Base-by-base conservation (phyloP, 2,329 filamentous ascomycete species). In the Colletotrichum nymphaeae region DNA sequence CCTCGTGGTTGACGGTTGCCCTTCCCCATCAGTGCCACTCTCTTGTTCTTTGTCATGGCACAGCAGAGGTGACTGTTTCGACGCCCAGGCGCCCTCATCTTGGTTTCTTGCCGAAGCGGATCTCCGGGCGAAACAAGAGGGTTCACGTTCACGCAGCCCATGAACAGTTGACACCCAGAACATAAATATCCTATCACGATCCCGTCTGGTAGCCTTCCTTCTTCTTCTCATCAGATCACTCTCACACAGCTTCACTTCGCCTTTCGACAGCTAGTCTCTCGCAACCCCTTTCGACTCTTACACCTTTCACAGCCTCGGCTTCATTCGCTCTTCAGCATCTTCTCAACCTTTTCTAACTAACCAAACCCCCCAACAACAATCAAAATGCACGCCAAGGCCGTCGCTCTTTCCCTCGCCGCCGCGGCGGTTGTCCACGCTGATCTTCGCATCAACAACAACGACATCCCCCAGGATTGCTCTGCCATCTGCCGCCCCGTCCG, bases 401-500 rank as follows among this genome's bases (percentile, higher is more conserved):
- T 78, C 67, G 77, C 77, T 64, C 63, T 82, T 56, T 76, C 78
- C 22, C 75, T 82, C 16, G 77, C 78, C 58, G 58, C 80, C 32
- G 77, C 79, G 63, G 78, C 80, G 46, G 67, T 79, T 58, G 81
- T 77, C 59, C 77, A 74, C 58, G 82, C 83, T 59, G 80, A 81
- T 67, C 72, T 84, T 55, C 77, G 77, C 67, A 76, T 84, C 46
- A 80, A 83, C 65, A 72, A 76, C 56, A 78, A 80, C 60, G 80
- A 84, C 65, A 76, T 83, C 12, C 83, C 84, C 8, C 63, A 69
- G n/a, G 75, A 74, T 52, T 84, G 83, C 77, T 74, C 76, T 32
- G 72, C 77, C 74, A 82, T 84, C 76, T 85, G 84, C 75, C 68
- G 77, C 26, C 83, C 84, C 57, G 77, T 84, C 42, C 79, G 77